Percentiles rank a stretch among this genome's conserved stretches.
Evolutionary conservation across 108 stramenopile species (phyloP).

Genomic region (Fragilaria radians): DNA sequence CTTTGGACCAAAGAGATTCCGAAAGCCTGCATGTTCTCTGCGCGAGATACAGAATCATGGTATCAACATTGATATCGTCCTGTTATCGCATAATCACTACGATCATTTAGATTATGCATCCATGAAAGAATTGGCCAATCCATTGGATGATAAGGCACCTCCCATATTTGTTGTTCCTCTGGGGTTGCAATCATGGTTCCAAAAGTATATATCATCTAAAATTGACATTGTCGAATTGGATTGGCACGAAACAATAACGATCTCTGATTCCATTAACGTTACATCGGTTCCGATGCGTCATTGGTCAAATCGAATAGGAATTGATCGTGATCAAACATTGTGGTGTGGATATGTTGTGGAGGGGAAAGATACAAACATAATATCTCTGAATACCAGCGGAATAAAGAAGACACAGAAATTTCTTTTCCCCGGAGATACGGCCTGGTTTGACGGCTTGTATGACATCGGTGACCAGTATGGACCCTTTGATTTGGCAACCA

Average conservation of each 20-base stretch:
- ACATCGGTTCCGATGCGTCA: conserved; percentile 74
- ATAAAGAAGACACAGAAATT: conserved; percentile 29
- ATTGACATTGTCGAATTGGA: conserved; percentile 8
- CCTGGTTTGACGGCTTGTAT: conserved; percentile 45
- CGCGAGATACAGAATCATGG: conserved; percentile 24
- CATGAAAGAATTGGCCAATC: conserved; percentile 5
- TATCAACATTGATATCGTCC: conserved; percentile 34
- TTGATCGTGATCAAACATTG: conserved; percentile 61
- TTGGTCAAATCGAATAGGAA: conserved; percentile 66
- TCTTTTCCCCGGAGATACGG: conserved; percentile 83
- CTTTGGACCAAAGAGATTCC: conserved; percentile 37
- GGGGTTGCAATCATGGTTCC: conserved; percentile 23
- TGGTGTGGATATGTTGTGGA: conserved; percentile 72
- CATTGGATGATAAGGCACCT: background rate
- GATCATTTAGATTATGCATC: conserved; percentile 57
- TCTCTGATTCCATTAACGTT: conserved; percentile 16
- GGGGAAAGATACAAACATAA: conserved; percentile 8
- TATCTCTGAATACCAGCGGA: background rate
- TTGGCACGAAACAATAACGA: conserved; percentile 13
- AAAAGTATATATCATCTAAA: background rate
- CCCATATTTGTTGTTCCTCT: conserved; percentile 13
- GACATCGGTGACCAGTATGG: conserved; percentile 62
- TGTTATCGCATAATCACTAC: conserved; percentile 59
- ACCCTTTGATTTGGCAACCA: conserved; percentile 71
- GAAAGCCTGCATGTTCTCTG: conserved; percentile 31